These are phyloP conservation scores for Candida verbasci DNA, from an alignment of 805 yeast genomes.

Conservation along the genomic window DNA sequence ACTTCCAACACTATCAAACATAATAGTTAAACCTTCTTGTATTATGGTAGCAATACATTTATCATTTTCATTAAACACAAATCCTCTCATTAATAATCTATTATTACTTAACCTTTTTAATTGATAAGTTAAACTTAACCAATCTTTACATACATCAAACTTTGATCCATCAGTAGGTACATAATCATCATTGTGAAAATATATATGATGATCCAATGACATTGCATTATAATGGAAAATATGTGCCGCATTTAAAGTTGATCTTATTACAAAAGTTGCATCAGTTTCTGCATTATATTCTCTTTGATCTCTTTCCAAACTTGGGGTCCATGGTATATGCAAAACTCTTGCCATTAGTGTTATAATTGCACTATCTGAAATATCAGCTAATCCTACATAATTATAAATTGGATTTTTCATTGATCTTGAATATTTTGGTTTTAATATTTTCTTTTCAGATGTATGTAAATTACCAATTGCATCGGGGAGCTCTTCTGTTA, in stretches of 20 bases:
- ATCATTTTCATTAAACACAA: conserved; percentile 26
- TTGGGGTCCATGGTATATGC: conserved; percentile 41
- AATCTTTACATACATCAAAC: conserved; percentile 30
- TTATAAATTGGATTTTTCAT: conserved; percentile 24
- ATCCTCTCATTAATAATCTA: conserved; percentile 35
- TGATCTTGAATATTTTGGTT: conserved; percentile 14
- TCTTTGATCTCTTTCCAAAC: conserved; percentile 23
- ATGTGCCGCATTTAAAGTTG: conserved; percentile 30
- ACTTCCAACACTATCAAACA: conserved; percentile 22
- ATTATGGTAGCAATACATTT: conserved; percentile 34
- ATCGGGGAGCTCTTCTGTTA: conserved; percentile 9
- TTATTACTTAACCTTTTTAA: conserved; percentile 29
- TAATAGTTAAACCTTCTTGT: conserved; percentile 38
- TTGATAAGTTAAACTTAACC: conserved; percentile 36
- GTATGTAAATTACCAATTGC: conserved; percentile 1
- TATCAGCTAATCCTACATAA: conserved; percentile 32
- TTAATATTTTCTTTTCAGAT: conserved; percentile 8
- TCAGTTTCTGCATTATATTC: conserved; percentile 30
- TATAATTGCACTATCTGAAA: conserved; percentile 35
- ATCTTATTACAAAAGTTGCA: conserved; percentile 25
- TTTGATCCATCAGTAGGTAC: conserved; percentile 11
- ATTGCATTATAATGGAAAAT: conserved; percentile 41
- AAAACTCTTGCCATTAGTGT: conserved; percentile 39
- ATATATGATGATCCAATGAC: conserved; percentile 42
- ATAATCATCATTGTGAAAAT: conserved; percentile 31